These are phyloP conservation scores for Silybum marianum DNA, from an alignment of 129 eudicot genomes.

Conservation along the genomic window DNA sequence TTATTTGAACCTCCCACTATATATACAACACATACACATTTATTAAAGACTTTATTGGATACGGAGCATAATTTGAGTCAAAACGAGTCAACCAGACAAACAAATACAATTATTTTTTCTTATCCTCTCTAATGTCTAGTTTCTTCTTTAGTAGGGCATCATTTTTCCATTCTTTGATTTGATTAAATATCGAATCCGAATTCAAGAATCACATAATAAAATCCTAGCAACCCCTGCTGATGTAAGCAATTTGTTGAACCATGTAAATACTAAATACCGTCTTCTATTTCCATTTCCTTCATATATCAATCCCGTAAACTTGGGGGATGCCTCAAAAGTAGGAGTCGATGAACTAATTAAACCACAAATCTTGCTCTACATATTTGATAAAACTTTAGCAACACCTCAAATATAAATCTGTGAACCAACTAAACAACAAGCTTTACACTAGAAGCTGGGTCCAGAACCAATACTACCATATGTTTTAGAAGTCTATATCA, in stretches of 20 bases:
- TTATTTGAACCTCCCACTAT: background rate
- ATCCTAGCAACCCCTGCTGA: background rate
- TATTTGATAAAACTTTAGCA: background rate
- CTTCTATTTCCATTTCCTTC: background rate
- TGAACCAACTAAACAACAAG: background rate
- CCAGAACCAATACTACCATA: background rate
- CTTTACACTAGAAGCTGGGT: background rate
- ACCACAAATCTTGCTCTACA: background rate
- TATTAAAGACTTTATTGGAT: background rate
- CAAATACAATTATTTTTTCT: background rate
- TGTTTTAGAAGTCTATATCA: background rate
- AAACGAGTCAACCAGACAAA: background rate
- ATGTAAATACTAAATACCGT: background rate
- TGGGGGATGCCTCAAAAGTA: background rate
- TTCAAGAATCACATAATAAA: background rate
- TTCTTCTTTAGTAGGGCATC: background rate
- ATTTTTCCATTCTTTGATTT: too few species aligned
- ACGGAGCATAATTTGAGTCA: conserved; percentile 2
- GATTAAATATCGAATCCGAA: background rate
- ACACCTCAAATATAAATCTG: background rate
- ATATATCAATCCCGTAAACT: background rate
- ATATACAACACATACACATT: too few species aligned
- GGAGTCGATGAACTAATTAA: background rate
- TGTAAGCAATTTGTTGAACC: background rate
- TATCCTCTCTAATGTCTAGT: background rate